Base-by-base conservation (phyloP, 2,329 filamentous ascomycete species). In the Apiospora hydei region DNA sequence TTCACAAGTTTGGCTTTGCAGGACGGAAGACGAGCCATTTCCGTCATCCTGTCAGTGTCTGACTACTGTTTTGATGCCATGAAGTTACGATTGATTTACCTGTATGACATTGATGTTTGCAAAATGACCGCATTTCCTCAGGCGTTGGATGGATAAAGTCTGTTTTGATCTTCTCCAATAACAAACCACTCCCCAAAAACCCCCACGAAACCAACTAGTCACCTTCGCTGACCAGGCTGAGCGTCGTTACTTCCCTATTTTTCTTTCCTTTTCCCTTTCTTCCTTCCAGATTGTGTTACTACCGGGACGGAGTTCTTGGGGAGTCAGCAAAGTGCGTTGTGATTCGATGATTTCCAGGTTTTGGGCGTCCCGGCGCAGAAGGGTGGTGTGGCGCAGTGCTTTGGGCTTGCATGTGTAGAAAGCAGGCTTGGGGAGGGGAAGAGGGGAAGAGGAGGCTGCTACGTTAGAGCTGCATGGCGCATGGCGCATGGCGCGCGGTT, bases 391-490 rank as follows among this genome's bases (percentile, higher is more conserved):
- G 57, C 57, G 57, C 57, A 64, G 49, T 51, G 21, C n/a, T 51
- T 24, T 3, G n/a, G 13, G 21, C 57, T 61, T 64, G 57, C 57
- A 64, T 64, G 34, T 64, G 57, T 64, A 64, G 57, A 64, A 64
- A 64, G 34, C 57, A 41, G 18, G 10, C 18, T 21, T 34, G 30
- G 21, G 13, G 41, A 11, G 66, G 11, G 21, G 5, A n/a, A n/a
- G n/a, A n/a, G 24, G 30, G 11, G 11, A n/a, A 30, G 26, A 24
- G 57, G 57, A 14, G 61, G 61, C 18, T n/a, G 34, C n/a, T 69
- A 69, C 67, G 67, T 69, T 69, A 69, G 14, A 64, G 57, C 57
- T 64, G 30, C 57, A 41, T 41, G 57, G 57, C 21, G 61, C 57
- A 41, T 41, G 57, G 57, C 21, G 61, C 61, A 26, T 26, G 26